Percentiles rank a stretch among this genome's conserved stretches.
Conservation (phyloP, 2,329 filamentous ascomycete genomes). For the Hypomyces rosellus region DNA sequence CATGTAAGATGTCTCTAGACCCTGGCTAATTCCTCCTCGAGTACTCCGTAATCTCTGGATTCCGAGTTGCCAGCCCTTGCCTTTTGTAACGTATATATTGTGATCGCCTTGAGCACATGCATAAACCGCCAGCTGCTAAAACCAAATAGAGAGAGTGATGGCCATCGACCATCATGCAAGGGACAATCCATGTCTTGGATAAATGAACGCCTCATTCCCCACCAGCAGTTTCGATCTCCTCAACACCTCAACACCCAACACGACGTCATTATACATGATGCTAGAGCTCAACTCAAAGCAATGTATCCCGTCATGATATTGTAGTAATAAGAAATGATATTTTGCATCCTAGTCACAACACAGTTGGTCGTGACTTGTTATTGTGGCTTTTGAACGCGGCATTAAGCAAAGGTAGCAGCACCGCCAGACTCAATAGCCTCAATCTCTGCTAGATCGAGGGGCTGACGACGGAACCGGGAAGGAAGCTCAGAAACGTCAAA, state of each 20-base stretch:
- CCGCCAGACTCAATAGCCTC: constrained; percentile 94
- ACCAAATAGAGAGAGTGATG: no score
- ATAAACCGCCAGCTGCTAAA: no score
- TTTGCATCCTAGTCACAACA: neutral
- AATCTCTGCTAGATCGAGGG: constrained; percentile 77
- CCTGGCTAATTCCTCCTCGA: no score
- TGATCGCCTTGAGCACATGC: no score
- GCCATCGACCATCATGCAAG: no score
- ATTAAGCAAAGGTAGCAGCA: constrained; percentile 51
- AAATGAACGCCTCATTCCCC: no score
- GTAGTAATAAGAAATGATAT: neutral
- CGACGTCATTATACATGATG: neutral
- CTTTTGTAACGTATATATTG: no score
- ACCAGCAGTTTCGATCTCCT: neutral
- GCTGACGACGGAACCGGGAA: constrained; percentile 67
- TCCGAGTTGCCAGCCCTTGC: no score
- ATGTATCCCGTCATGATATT: neutral
- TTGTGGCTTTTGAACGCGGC: neutral
- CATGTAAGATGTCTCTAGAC: no score
- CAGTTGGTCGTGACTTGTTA: neutral
- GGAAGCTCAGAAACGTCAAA: constrained; percentile 91
- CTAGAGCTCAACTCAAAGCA: neutral
- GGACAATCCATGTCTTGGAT: no score
- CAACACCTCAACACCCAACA: neutral
- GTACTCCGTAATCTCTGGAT: no score